Evolutionary conservation across 345 rosid species (phyloP).

Genomic region (Eucalyptus dawsonii): DNA sequence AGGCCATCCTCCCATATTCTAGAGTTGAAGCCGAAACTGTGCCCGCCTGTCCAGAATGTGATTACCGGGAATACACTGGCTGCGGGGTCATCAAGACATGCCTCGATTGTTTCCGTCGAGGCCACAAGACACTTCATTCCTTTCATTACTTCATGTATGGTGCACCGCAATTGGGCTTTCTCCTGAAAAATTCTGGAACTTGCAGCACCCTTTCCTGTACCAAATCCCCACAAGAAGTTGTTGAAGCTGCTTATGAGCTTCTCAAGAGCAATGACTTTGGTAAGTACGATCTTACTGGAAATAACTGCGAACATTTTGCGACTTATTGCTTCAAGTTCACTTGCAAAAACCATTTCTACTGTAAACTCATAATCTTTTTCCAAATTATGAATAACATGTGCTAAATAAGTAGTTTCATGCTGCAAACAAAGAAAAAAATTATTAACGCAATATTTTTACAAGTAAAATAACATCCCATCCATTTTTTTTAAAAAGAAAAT

Average conservation of each 20-base stretch:
- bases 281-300: not conserved
- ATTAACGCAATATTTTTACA: too few species aligned
- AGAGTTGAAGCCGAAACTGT: not conserved
- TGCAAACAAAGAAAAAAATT: too few species aligned
- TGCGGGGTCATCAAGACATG: not conserved
- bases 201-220: not conserved
- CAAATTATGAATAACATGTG: too few species aligned
- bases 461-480: too few species aligned
- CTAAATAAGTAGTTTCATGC: too few species aligned
- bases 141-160: not conserved
- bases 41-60: not conserved
- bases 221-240: not conserved
- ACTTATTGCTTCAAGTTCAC: not conserved
- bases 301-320: not conserved
- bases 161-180: not conserved
- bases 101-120: not conserved
- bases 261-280: not conserved
- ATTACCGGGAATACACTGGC: not conserved
- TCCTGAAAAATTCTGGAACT: not conserved
- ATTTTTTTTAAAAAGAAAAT: too few species aligned
- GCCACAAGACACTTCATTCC: not conserved
- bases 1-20: not conserved
- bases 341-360: too few species aligned
- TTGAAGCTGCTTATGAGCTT: not conserved
- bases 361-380: too few species aligned